Evolutionary conservation across 805 yeast species (phyloP), one percentile per base, ranked within the genome.

Genomic region (Candida fluviatilis): DNA sequence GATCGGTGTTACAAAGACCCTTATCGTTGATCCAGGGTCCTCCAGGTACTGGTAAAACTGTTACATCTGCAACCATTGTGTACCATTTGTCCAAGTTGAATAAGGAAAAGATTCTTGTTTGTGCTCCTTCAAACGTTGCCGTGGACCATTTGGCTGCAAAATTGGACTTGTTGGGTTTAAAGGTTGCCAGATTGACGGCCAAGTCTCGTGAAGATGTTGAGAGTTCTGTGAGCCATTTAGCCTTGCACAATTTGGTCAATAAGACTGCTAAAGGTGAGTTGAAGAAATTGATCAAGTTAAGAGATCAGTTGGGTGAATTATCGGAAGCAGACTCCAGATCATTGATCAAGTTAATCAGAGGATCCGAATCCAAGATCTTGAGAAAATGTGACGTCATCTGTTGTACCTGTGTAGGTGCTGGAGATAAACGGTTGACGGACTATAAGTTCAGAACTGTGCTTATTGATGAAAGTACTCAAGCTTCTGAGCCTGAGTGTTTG

Each of bases 81-180:
- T 82, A 85, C 49, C 95, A 87, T 51, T 64, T 88, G 38, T 70
- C 80, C 2, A 76, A 78, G 41, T 53, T 80, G 43, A 77, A 76
- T 49, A 75, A 76, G 39, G 80, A 77, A 34, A 76, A 77, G 44
- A 78, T 89, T 6, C 69, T 90, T 29, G 96, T 89, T 2, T 87
- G 96, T 69, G 96, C 97, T 3, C 96, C 97, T 16, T 89, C 96
- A 15, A 90, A 90, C 59, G 91, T 90, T 35, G 97, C 96, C 0
- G 96, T 87, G 23, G 96, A 90, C 58, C 95, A 90, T 64, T 69
- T 90, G 39, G 87, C 96, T 2, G 73, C 72, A 7, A 84, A 89
- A 50, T 66, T 90, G 30, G 74, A 78, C 38, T 56, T 60, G n/a
- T 58, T 87, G 19, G 95, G 95, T 0, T 61, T 90, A 40, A 78